phyloP scores from a whole-genome alignment of 129 eudicot genomes.

The Centaurea solstitialis region DNA sequence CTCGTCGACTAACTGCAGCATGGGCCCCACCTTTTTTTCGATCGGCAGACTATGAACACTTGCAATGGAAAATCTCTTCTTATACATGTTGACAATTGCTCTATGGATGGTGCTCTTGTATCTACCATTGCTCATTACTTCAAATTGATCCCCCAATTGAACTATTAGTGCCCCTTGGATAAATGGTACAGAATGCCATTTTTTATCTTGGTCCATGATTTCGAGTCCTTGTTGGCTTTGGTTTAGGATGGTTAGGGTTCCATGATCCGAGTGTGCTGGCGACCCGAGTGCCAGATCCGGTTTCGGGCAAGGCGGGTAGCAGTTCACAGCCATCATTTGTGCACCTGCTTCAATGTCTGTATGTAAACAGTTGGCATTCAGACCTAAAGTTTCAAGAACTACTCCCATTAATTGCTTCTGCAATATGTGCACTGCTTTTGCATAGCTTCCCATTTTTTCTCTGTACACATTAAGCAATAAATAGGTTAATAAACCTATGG shows the following conservation, averaged over 20 bases:
- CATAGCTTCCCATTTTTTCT: conserved; percentile 68
- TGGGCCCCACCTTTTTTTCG: conserved; percentile 51
- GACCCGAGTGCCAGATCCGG: conserved; percentile 67
- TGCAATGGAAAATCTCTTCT: conserved; percentile 60
- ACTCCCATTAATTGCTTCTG: conserved; percentile 48
- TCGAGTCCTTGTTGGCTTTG: conserved; percentile 62
- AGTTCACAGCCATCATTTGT: conserved; percentile 75
- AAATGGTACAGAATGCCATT: conserved; percentile 61
- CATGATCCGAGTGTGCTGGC: conserved; percentile 71
- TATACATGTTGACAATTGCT: conserved; percentile 45
- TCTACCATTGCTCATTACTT: conserved; percentile 66
- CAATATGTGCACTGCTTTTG: conserved; percentile 46
- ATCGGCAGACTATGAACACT: conserved; percentile 66
- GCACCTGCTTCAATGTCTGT: conserved; percentile 54
- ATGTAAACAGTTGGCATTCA: conserved; percentile 46
- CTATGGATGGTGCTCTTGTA: conserved; percentile 59
- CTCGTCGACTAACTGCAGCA: conserved; percentile 57
- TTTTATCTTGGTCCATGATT: conserved; percentile 46
- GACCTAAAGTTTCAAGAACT: conserved; percentile 61
- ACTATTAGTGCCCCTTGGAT: conserved; percentile 51
- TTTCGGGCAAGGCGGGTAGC: conserved; percentile 70
- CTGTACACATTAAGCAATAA: conserved; percentile 18
- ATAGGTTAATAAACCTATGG: background rate
- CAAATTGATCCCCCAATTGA: conserved; percentile 75
- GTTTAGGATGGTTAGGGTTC: conserved; percentile 52